These are phyloP conservation scores for Huntiella bhutanensis DNA, from an alignment of 2,329 filamentous ascomycete species.

Conservation along the genomic window DNA sequence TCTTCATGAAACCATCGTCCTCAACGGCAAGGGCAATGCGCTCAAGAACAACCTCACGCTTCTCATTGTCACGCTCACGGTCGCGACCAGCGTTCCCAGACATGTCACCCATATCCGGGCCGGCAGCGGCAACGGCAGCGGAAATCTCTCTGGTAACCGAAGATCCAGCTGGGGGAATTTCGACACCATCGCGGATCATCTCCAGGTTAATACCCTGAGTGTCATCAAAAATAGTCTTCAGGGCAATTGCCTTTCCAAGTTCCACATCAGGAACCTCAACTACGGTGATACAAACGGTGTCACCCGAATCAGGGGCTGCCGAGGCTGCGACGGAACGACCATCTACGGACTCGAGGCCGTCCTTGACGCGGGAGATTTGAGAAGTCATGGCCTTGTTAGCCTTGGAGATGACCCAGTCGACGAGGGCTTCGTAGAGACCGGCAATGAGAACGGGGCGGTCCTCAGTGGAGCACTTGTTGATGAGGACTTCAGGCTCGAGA, in stretches of 20 bases:
- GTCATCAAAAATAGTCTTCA: slow-evolving; percentile 87
- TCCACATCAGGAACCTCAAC: slow-evolving; percentile 66
- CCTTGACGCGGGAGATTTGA: slow-evolving; percentile 49
- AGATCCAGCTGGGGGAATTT: slow-evolving; percentile 52
- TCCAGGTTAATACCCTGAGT: slow-evolving; percentile 82
- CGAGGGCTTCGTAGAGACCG: slow-evolving; percentile 78
- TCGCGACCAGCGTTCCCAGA: slow-evolving; percentile 49
- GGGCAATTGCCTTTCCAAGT: slow-evolving; percentile 70
- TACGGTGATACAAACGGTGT: slow-evolving; percentile 77
- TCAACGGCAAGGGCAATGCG: slow-evolving; percentile 71
- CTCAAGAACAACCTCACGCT: slow-evolving; percentile 65
- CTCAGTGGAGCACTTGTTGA: slow-evolving; percentile 61
- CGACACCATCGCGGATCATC: slow-evolving; percentile 88
- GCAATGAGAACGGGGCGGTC: slow-evolving; percentile 69
- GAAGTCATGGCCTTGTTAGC: slow-evolving; percentile 69
- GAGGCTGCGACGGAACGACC: slow-evolving; percentile 28
- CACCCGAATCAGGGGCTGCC: slow-evolving; percentile 40
- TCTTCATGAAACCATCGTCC: slow-evolving; percentile 62
- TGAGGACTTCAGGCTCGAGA: slow-evolving; percentile 65
- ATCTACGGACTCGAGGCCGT: slow-evolving; percentile 48
- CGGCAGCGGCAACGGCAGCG: slow-evolving; percentile 56
- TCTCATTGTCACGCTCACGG: slow-evolving; percentile 60
- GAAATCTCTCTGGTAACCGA: slow-evolving; percentile 80
- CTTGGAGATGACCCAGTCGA: slow-evolving; percentile 83
- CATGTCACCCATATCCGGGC: slow-evolving; percentile 60